Percentiles rank a stretch among this genome's conserved stretches.
Conservation (phyloP, 164 flowering plant species). For the Nelumbo lutea region DNA sequence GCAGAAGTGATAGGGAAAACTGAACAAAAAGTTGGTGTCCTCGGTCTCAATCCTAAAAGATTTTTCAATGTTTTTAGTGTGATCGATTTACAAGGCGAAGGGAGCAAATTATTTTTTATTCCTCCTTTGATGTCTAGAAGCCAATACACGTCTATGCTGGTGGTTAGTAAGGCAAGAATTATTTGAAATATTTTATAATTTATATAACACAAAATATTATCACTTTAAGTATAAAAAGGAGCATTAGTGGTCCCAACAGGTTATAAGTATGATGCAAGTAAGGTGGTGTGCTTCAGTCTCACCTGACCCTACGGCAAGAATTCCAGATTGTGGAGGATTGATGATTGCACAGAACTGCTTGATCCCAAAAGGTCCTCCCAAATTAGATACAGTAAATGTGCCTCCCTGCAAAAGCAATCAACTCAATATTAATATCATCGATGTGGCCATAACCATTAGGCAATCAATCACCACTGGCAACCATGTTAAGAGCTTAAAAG, state of each 20-base stretch:
- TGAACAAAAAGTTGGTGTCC: no score
- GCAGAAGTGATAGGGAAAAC: no score
- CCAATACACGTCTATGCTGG: no score
- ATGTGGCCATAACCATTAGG: not conserved
- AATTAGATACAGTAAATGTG: constrained; percentile 85
- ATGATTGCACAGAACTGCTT: constrained; percentile 92
- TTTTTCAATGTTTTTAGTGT: no score
- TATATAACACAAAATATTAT: no score
- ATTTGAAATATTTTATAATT: no score
- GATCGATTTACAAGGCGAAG: no score
- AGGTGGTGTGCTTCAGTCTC: constrained; percentile 10
- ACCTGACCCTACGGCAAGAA: constrained; percentile 99
- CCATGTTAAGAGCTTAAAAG: not conserved
- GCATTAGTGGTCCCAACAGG: not conserved
- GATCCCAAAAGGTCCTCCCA: constrained; percentile 94
- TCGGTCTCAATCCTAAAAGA: no score
- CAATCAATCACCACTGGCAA: not conserved
- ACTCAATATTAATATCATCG: not conserved
- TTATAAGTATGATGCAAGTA: not conserved
- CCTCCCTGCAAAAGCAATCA: constrained; percentile 63
- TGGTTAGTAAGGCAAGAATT: no score
- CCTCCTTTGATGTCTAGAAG: no score
- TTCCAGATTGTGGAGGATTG: constrained; percentile 92
- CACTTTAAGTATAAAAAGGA: no score
- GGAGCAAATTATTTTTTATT: no score